A percentile compares a stretch with the other conserved stretches of the same genome.
Evolutionary conservation across 2,329 filamentous ascomycete genomes (phyloP).

Genomic region (Exophiala bonariae): DNA sequence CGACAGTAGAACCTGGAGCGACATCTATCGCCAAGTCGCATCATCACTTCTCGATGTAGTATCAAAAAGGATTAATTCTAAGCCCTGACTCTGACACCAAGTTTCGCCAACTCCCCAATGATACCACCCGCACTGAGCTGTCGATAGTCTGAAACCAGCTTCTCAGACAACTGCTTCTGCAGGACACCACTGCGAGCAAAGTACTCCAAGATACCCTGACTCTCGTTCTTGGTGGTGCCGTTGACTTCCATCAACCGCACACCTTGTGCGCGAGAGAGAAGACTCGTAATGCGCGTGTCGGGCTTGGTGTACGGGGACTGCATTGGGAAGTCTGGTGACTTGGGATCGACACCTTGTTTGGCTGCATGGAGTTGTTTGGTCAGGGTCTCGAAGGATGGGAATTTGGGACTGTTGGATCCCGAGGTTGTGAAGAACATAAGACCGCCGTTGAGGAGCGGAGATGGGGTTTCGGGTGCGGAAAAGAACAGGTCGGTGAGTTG

Average conservation of each 20-base stretch:
- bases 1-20: too few relatives aligned
- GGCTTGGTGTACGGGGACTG: conserved; percentile 54
- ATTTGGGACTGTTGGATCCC: conserved; percentile 66
- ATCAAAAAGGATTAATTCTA: not conserved
- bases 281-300: conserved; percentile 54
- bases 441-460: conserved; percentile 68
- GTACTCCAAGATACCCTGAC: conserved; percentile 83
- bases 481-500: conserved; percentile 73
- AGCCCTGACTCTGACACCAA: conserved; percentile 47
- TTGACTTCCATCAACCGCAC: conserved; percentile 56
- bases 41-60: too few relatives aligned
- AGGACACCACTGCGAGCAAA: conserved; percentile 85
- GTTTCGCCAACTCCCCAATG: conserved; percentile 81
- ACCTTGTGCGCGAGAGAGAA: conserved; percentile 28
- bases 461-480: conserved; percentile 50
- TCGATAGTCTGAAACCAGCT: conserved; percentile 78
- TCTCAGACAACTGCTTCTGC: conserved; percentile 68
- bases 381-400: conserved; percentile 68
- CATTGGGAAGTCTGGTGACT: conserved; percentile 43
- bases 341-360: conserved; percentile 31
- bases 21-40: too few relatives aligned
- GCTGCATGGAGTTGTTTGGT: conserved; percentile 54
- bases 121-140: conserved; percentile 76
- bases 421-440: conserved; percentile 74
- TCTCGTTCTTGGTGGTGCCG: conserved; percentile 72